A percentile compares a stretch with the other conserved stretches of the same genome.
phyloP scores from a whole-genome alignment of 2,329 filamentous ascomycete species.

The Gremmenia infestans region DNA sequence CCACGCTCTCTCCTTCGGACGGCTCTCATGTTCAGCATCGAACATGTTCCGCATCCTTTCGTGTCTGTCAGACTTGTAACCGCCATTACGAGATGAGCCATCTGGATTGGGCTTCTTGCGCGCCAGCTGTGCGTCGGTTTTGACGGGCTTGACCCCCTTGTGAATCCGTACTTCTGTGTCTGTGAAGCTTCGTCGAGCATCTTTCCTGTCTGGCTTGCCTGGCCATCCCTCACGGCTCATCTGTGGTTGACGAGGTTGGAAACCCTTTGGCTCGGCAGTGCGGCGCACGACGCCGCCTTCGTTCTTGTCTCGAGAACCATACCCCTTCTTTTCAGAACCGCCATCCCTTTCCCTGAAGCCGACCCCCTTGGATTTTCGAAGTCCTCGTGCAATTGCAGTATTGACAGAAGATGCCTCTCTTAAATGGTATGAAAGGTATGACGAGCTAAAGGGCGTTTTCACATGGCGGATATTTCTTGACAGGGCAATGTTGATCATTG shows the following conservation, averaged over 20 bases:
- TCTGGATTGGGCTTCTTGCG: constrained; percentile 10
- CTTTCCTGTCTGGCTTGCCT: neutral
- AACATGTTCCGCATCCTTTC: neutral
- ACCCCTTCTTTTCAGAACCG: neutral
- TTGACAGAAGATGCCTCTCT: constrained; percentile 51
- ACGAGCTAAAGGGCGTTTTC: constrained; percentile 1
- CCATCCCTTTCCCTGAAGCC: constrained; percentile 23
- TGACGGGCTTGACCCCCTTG: constrained; percentile 5
- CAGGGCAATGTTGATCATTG: constrained; percentile 22
- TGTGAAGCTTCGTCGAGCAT: neutral
- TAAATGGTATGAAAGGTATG: constrained; percentile 12
- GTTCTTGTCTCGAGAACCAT: constrained; percentile 9
- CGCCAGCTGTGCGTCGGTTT: constrained; percentile 4
- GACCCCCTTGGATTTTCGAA: constrained; percentile 46
- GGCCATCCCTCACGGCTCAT: neutral
- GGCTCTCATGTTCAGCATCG: neutral
- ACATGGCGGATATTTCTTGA: constrained; percentile 10
- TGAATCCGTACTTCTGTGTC: neutral
- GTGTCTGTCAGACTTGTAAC: neutral
- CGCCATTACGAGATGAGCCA: neutral
- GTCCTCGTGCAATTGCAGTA: constrained; percentile 64
- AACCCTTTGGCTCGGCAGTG: neutral
- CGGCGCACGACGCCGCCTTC: constrained; percentile 12
- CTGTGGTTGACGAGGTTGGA: neutral
- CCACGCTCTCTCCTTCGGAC: neutral